These are phyloP conservation scores for Colletotrichum eleusines DNA, from an alignment of 2,329 filamentous ascomycete species.

Conservation along the genomic window DNA sequence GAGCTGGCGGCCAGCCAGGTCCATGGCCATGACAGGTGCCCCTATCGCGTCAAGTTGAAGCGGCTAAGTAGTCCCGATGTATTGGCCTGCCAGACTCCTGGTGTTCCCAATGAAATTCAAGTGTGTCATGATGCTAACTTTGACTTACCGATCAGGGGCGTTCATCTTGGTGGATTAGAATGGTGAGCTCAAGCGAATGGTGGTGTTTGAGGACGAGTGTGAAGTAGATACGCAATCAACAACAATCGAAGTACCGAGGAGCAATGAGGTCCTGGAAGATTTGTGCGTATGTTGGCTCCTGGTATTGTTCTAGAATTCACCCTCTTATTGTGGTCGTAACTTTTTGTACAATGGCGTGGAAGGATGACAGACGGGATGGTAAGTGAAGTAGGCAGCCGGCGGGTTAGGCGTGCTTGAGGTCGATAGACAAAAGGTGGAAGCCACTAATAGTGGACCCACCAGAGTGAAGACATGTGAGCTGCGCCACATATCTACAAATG, in stretches of 20 bases:
- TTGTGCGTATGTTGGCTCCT: background rate
- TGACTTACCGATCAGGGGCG: constrained; percentile 27
- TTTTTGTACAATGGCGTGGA: background rate
- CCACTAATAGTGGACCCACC: constrained; percentile 11
- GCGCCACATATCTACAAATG: constrained; percentile 19
- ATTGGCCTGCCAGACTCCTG: background rate
- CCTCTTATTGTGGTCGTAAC: background rate
- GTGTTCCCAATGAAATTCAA: background rate
- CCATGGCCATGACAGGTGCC: background rate
- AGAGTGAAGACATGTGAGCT: background rate
- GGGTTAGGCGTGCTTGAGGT: background rate
- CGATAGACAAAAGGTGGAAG: constrained; percentile 3
- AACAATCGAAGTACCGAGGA: background rate
- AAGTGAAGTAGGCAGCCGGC: constrained; percentile 1
- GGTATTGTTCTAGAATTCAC: background rate
- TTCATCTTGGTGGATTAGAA: constrained; percentile 18
- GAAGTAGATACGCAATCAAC: background rate
- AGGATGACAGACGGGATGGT: background rate
- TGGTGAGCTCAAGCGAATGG: background rate
- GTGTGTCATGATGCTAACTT: background rate
- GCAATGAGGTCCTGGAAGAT: background rate
- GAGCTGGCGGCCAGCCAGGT: background rate
- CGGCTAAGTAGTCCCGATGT: background rate
- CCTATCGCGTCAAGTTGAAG: background rate
- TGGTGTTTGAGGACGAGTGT: background rate